Evolutionary conservation across 2,329 filamentous ascomycete species (phyloP).

Genomic region (Penicillium sp.): DNA sequence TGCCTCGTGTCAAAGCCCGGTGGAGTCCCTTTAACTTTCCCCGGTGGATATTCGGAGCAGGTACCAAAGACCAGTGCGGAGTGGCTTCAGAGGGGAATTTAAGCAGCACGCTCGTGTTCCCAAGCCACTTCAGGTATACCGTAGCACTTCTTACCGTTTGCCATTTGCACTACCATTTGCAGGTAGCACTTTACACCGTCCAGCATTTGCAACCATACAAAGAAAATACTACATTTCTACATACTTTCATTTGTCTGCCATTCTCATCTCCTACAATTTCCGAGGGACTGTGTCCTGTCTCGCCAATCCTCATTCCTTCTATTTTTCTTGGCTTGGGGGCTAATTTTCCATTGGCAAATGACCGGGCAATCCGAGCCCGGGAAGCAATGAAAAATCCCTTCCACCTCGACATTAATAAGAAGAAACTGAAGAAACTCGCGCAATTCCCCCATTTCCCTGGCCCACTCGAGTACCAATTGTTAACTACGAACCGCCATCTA

Average conservation of each 20-base stretch:
- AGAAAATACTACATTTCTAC: neutral
- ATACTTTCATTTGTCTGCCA: no score
- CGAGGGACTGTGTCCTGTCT: neutral
- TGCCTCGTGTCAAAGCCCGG: constrained; percentile 12
- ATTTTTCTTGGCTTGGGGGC: neutral
- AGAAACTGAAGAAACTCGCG: neutral
- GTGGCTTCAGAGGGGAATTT: constrained; percentile 18
- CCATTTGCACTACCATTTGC: no score
- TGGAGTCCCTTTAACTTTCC: constrained; percentile 8
- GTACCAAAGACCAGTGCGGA: constrained; percentile 3
- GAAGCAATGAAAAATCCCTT: neutral
- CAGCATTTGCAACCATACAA: neutral
- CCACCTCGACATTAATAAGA: neutral
- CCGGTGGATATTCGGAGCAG: constrained; percentile 11
- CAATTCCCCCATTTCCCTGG: neutral
- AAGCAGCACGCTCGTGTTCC: constrained; percentile 1
- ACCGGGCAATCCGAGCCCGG: neutral
- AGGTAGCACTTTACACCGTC: neutral
- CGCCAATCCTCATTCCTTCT: neutral
- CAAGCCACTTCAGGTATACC: no score
- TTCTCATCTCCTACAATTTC: neutral
- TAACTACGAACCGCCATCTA: neutral
- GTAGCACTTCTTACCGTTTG: neutral
- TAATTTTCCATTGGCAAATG: neutral
- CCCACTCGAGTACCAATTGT: neutral